Conservation (phyloP, 768 basidiomycete genomes). For the Collybia nuda region DNA sequence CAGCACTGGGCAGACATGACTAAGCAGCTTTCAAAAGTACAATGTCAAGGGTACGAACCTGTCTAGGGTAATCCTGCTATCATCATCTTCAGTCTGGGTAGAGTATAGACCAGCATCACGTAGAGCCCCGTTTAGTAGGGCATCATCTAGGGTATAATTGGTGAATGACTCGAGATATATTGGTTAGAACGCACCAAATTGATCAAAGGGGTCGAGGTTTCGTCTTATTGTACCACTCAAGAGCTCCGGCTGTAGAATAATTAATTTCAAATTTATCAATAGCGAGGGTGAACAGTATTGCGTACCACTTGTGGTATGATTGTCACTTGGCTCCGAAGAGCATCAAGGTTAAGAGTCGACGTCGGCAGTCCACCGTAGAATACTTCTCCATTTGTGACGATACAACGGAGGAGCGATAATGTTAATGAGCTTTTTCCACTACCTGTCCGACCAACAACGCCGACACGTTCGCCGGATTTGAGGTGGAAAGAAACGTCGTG, state of each 20-base stretch:
- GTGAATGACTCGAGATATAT: too few species aligned
- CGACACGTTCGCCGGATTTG: conserved; percentile 12
- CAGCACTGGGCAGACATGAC: too few species aligned
- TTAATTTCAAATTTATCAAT: not conserved
- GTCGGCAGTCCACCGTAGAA: conserved; percentile 52
- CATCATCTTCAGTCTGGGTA: conserved; percentile 33
- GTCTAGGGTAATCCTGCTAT: conserved; percentile 48
- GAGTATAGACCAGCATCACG: conserved; percentile 36
- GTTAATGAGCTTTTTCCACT: conserved; percentile 34
- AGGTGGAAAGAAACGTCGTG: conserved; percentile 11
- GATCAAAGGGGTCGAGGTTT: conserved; percentile 63
- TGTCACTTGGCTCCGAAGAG: conserved; percentile 53
- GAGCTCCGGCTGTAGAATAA: conserved; percentile 36
- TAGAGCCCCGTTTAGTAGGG: conserved; percentile 31
- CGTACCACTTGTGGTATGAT: conserved; percentile 50
- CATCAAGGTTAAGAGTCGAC: conserved; percentile 49
- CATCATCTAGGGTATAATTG: conserved; percentile 30
- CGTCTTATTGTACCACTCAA: conserved; percentile 60
- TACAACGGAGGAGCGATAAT: conserved; percentile 51
- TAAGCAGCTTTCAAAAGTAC: too few species aligned
- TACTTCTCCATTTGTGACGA: conserved; percentile 52
- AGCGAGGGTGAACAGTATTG: not conserved
- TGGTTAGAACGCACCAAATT: conserved; percentile 27
- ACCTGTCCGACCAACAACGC: conserved; percentile 23
- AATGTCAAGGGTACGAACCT: conserved; percentile 15